phyloP scores from a whole-genome alignment of 768 basidiomycete species.

The Lactarius trivialis region DNA sequence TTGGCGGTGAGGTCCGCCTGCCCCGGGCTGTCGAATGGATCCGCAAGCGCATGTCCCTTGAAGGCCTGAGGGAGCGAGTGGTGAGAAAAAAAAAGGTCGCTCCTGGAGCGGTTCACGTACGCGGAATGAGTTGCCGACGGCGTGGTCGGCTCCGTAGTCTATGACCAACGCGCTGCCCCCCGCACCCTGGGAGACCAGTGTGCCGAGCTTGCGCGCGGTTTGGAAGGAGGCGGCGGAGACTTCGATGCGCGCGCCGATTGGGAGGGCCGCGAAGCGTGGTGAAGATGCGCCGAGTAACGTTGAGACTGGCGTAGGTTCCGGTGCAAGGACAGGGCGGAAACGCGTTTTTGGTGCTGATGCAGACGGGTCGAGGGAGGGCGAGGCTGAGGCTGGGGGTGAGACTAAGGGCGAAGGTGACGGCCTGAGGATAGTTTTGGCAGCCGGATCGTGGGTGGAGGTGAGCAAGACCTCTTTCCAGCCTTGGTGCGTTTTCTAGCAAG shows the following conservation, averaged over 20 bases:
- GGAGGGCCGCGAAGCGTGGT: slow-evolving; percentile 59
- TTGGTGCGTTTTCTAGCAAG: slow-evolving; percentile 56
- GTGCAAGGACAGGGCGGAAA: slow-evolving; percentile 63
- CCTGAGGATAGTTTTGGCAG: slow-evolving; percentile 27
- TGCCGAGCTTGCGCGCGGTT: slow-evolving; percentile 60
- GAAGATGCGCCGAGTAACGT: slow-evolving; percentile 58
- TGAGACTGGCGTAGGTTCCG: slow-evolving; percentile 46
- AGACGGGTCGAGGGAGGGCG: slow-evolving; percentile 3
- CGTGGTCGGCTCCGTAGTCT: slow-evolving; percentile 79
- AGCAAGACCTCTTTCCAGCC: slow-evolving; percentile 89
- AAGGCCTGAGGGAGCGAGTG: slow-evolving; percentile 60
- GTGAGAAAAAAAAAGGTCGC: too few relatives aligned
- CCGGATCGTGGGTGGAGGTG: slow-evolving; percentile 39
- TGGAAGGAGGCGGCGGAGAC: slow-evolving; percentile 68
- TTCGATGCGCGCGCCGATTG: slow-evolving; percentile 70
- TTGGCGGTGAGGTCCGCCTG: slow-evolving; percentile 92
- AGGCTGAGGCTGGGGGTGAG: slow-evolving; percentile 4
- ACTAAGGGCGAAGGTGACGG: slow-evolving; percentile 20
- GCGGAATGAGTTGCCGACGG: slow-evolving; percentile 69
- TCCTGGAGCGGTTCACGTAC: slow-evolving; percentile 45
- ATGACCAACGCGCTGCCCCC: slow-evolving; percentile 61
- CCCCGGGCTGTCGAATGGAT: slow-evolving; percentile 80
- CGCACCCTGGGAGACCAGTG: slow-evolving; percentile 34
- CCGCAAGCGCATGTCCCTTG: slow-evolving; percentile 76
- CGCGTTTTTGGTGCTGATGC: slow-evolving; percentile 24